Evolutionary conservation across 371 early-diverging fungal species (phyloP).

Genomic region (Mucor sp.): DNA sequence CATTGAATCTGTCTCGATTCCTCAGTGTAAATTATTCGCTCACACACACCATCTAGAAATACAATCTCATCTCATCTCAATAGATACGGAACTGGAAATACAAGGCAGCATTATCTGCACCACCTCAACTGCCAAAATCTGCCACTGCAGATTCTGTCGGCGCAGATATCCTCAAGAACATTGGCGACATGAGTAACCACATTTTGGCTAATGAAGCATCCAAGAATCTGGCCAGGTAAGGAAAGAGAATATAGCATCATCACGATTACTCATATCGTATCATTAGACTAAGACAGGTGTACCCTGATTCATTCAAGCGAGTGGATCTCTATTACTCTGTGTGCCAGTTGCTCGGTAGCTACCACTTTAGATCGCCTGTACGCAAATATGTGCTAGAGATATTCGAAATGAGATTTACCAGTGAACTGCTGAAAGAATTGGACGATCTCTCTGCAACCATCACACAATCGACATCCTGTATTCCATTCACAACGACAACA

Average conservation of each 20-base stretch:
- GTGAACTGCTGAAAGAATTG: conserved; percentile 35
- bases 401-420: conserved; percentile 71
- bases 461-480: not conserved
- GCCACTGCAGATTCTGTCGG: conserved; percentile 54
- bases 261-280: not conserved
- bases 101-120: conserved; percentile 48
- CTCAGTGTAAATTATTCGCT: conserved; percentile 51
- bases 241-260: no score
- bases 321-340: conserved; percentile 66
- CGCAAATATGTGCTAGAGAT: conserved; percentile 80
- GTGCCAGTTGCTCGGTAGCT: conserved; percentile 62
- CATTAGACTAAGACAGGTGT: conserved; percentile 35
- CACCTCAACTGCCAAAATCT: conserved; percentile 46
- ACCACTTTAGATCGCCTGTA: conserved; percentile 76
- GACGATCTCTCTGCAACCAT: conserved; percentile 27
- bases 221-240: conserved; percentile 66
- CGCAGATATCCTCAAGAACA: conserved; percentile 69
- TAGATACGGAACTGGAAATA: conserved; percentile 69
- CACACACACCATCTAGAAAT: not conserved
- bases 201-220: conserved; percentile 83
- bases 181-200: conserved; percentile 86
- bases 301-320: conserved; percentile 64
- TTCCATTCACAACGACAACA: conserved; percentile 11
- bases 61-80: not conserved
- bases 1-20: conserved; percentile 60